These are phyloP conservation scores for Tolypocladium ovalisporum DNA, from an alignment of 2,329 filamentous ascomycete genomes.

Conservation along the genomic window DNA sequence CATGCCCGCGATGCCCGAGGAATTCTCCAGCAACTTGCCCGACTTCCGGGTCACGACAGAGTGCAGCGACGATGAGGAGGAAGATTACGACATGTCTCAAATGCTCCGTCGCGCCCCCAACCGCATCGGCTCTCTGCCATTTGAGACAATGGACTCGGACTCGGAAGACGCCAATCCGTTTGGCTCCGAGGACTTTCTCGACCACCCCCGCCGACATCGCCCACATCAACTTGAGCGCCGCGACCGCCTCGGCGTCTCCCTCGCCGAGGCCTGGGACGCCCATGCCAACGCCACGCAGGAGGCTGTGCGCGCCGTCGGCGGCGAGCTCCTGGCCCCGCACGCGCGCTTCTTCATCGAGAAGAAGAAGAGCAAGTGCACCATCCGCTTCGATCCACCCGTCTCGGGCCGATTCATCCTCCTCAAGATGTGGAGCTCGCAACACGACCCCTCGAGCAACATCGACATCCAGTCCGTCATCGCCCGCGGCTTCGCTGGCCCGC, in stretches of 20 bases:
- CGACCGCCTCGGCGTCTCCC: constrained; percentile 11
- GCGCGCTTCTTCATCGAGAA: constrained; percentile 77
- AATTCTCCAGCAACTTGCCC: constrained; percentile 37
- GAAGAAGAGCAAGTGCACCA: constrained; percentile 73
- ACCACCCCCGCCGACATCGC: constrained; percentile 8
- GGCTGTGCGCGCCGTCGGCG: constrained; percentile 43
- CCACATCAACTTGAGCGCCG: constrained; percentile 8
- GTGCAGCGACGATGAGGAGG: constrained; percentile 49
- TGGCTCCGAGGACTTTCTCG: constrained; percentile 14
- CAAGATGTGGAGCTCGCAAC: constrained; percentile 78
- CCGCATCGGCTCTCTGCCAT: constrained; percentile 43
- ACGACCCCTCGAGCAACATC: constrained; percentile 58
- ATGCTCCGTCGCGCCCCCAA: constrained; percentile 32
- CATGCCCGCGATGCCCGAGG: constrained; percentile 44
- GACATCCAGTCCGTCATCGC: constrained; percentile 81
- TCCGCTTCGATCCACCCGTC: constrained; percentile 74
- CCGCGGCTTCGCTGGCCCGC: constrained; percentile 73
- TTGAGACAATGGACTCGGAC: constrained; percentile 36
- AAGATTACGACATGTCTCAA: constrained; percentile 15
- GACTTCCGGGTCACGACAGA: constrained; percentile 47
- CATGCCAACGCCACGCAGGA: constrained; percentile 44
- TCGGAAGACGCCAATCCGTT: constrained; percentile 20
- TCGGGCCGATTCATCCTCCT: constrained; percentile 75
- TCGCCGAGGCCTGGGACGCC: constrained; percentile 30
- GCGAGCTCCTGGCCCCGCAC: constrained; percentile 57